Evolutionary conservation across 164 flowering plant genomes (phyloP), one percentile per base, ranked within the genome.

Genomic region (Magnolia kwangsiensis): DNA sequence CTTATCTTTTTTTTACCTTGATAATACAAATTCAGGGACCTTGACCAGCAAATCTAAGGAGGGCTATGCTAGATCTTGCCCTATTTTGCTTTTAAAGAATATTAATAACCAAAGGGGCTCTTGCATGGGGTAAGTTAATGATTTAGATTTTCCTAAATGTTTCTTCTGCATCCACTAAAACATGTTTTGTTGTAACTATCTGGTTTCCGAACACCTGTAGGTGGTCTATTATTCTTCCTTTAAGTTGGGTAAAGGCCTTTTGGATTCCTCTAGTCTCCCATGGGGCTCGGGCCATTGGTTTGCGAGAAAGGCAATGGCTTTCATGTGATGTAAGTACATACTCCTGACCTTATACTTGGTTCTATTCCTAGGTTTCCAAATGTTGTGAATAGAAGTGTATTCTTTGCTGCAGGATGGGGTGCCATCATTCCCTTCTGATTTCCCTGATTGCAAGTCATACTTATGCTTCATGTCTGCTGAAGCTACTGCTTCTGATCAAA

Each of bases 261-360:
- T 96, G 98, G 99, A 64, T 85, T 78, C 79, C 92, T 78, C 78
- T 94, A 9, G 77, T 92, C 64, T 83, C 86, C 74, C 82, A 78
- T 74, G 98, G 98, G 65, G 96, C 91, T 80, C 92, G 81, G 75
- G 92, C 92, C 58, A 86, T 94, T 73, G 99, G 99, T 74, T 86
- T 88, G 85, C 87, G 91, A 77, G 99, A 96, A 84, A 92, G 87
- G 79, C 95, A 76, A 67, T 94, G 97, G 99, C 74, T 94, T 84
- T 89, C 98, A 59, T 78, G 87, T 81, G 89, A 91, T 67, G 92
- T 89, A 72, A 81, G 92, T 85, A 13, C 79, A 23, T 78, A 24
- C 73, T 13, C 27, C 49, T 75, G 50, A 29, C 68, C 24, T 2
- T 49, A 14, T 64, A 63, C 27, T 16, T 7, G 6, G 1, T 11